Percentiles rank a stretch among this genome's conserved stretches.
Evolutionary conservation across 2,329 filamentous ascomycete species (phyloP).

Genomic region (Daldinia sp.): DNA sequence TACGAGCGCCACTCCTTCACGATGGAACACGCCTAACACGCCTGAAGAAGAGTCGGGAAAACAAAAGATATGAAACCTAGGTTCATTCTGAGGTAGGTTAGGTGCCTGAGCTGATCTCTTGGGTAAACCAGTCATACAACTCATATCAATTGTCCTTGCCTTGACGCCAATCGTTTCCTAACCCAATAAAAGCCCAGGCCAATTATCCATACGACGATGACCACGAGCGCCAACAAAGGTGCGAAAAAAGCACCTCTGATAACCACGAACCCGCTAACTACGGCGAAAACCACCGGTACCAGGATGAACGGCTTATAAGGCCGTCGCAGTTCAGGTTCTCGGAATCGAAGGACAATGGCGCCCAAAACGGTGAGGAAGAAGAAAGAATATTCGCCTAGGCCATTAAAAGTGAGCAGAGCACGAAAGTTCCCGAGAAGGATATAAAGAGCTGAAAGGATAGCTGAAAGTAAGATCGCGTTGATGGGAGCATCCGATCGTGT

Average conservation of each 20-base stretch:
- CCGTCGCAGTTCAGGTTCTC: constrained; percentile 61
- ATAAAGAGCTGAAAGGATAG: constrained; percentile 61
- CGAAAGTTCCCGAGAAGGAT: constrained; percentile 69
- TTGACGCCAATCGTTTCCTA: constrained; percentile 23
- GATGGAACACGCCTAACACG: no score
- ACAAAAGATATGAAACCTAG: no score
- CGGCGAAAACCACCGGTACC: constrained; percentile 61
- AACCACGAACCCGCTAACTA: constrained; percentile 68
- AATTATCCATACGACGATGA: constrained; percentile 60
- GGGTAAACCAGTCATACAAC: no score
- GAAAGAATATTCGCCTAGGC: constrained; percentile 68
- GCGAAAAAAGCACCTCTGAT: constrained; percentile 66
- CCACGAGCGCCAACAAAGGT: constrained; percentile 59
- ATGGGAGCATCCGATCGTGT: constrained; percentile 58
- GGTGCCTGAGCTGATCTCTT: no score
- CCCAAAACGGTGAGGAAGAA: constrained; percentile 70
- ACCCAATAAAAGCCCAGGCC: constrained; percentile 56
- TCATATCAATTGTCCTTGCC: constrained; percentile 7
- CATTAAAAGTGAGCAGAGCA: constrained; percentile 67
- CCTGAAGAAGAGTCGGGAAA: no score
- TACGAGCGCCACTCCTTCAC: no score
- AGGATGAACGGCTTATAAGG: constrained; percentile 64
- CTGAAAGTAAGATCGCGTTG: constrained; percentile 61
- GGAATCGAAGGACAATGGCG: constrained; percentile 62
- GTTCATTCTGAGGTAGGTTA: no score